Evolutionary conservation across 176 grass and related monocot species (phyloP), one percentile per base, ranked within the genome.

Genomic region (Raddia guianensis): DNA sequence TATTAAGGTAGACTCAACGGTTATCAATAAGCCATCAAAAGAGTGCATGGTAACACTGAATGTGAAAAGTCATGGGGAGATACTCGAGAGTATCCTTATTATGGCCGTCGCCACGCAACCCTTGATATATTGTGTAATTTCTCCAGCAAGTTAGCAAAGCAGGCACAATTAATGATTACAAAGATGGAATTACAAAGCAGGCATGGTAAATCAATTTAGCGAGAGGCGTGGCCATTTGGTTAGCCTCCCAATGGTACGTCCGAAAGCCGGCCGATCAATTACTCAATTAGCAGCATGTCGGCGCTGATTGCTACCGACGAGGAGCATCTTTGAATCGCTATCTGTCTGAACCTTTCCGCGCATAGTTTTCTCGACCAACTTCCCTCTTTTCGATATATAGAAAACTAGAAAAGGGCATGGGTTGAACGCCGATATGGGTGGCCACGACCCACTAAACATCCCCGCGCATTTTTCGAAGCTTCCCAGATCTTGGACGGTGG

Each of bases 391-490:
- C 57, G 57, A 46, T 9, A 14, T 35, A n/a, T n/a, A n/a, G n/a
- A n/a, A n/a, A n/a, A n/a, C n/a, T n/a, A 34, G 63, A 58, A 60
- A 60, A 11, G 11, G 11, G 58, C 58, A n/a, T 11, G 34, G 19
- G 37, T 40, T 40, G 12, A 14, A 0, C 9, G 13, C 33, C 48
- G 65, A 57, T 49, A 77, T 46, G 85, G 79, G 83, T 18, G 12
- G 82, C 34, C 49, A 59, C 47, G 12, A 35, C 13, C 66, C 14
- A 20, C 45, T 4, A 9, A 60, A 12, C 56, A 61, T 82, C 21
- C 16, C 27, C 19, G 68, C 57, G 8, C 57, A 40, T 58, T 16
- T 57, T 87, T 63, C 53, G 64, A 87, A 82, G 72, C 78, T 87
- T 87, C 79, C 72, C 19, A 34, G 20, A 49, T 63, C 40, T 1